Base-by-base conservation (phyloP, 1,284 basidiomycete genomes). In the Irpex sp. region DNA sequence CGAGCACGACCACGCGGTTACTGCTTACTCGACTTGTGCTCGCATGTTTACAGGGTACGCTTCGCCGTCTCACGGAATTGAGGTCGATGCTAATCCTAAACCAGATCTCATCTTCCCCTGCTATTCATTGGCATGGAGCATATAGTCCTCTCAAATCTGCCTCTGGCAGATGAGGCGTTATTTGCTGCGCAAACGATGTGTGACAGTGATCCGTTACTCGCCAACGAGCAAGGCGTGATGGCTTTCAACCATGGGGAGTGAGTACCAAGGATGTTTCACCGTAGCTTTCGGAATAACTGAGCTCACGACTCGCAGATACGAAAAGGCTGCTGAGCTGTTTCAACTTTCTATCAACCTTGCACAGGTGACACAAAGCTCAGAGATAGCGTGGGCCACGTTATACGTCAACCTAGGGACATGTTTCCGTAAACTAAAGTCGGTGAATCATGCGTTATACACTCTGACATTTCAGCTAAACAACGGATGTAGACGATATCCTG, bases 51-150 rank as follows among this genome's bases (percentile, higher is more conserved):
- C 90, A 60, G 95, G 95, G 92, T 95, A 72, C 63, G 87, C 74
- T 13, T 4, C 9, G 33, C 31, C 50, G 47, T 46, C 33, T 31
- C 4, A n/a, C 1, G 46, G 49, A 9, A 33, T 33, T 3, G 3
- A 33, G 31, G 5, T 6, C 31, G 6, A 33, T 33, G 46, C 39
- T 36, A 31, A 33, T 37, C 21, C 43, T 43, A 51, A 11, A 2
- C 6, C 66, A 95, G 94, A 13, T 95, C 95, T 1, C 95, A 98
- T 76, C 81, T 99, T 5, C 95, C 97, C 1, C 80, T 96, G 58
- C 87, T 98, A 74, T 99, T 96, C 73, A 94, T 99, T 57, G 97
- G 97, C 1, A 98, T 98, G 94, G 97, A 99, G 73, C 94, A 99
- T 68, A 90, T 99, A 56, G 90, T 92, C 71, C 82, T 98, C 5